Base-by-base conservation (phyloP, 1,139 yeast genomes). In the Suhomyces maxii region DNA sequence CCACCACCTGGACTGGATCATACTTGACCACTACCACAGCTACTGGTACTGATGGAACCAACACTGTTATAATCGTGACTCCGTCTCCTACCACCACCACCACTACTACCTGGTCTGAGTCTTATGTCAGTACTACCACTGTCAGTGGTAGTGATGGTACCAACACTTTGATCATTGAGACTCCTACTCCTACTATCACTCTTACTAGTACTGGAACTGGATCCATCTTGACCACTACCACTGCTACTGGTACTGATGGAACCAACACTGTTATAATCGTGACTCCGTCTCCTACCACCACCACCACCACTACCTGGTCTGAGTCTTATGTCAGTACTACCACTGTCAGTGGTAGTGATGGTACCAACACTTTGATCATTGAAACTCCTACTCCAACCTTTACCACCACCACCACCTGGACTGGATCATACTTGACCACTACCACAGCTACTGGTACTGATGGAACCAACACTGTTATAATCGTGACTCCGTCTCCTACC, bases 61-160 rank as follows among this genome's bases (percentile, higher is more conserved):
- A 47, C n/a, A 59, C 61, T 2, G 49, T 55, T 8, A 40, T 51
- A 1, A 51, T 63, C 13, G 60, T 53, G 10, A 53, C 57, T 18
- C 58, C 67, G 3, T 43, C 42, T 7, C 54, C 59, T 3, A 52
- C 55, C 0, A 44, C 46, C 1, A 57, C 61, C 1, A 34, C 46
- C 9, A 42, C 47, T 3, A 12, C 48, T 2, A 53, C 59, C 8
- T 44, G 55, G 40, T 42, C 53, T 9, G 44, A 46, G 9, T 28
- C 45, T 6, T 48, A 36, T 9, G 39, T 45, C 10, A 44, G 45
- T 10, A 48, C 53, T 3, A 25, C 25, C 14, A 41, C 41, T 31
- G 51, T 55, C 53, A 45, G 50, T 36, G 60, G 56, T 11, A 55
- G 47, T n/a, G 48, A 43, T 12, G 50, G 35, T 11, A 58, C 58